Conservation (phyloP, 2,329 filamentous ascomycete species). For the Albifimbria verrucaria region DNA sequence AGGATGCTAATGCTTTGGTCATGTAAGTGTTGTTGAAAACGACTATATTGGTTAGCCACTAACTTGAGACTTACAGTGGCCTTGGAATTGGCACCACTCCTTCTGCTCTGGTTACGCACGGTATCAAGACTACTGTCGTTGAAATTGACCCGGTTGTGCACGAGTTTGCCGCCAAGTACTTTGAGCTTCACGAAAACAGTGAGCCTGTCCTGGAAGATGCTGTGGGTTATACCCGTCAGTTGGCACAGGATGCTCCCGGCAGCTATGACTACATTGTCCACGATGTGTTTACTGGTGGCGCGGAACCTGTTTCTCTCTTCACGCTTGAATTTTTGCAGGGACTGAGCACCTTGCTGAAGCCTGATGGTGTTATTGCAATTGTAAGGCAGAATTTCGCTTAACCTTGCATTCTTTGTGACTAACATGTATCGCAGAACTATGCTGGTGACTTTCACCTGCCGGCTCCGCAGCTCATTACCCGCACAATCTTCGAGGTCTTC, state of each 20-base stretch:
- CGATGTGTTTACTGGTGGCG: slow-evolving; percentile 95
- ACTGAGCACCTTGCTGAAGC: slow-evolving; percentile 67
- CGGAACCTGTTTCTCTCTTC: slow-evolving; percentile 85
- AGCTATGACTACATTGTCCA: slow-evolving; percentile 92
- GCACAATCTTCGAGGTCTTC: slow-evolving; percentile 80
- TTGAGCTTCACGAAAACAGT: slow-evolving; percentile 73
- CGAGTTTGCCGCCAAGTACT: slow-evolving; percentile 78
- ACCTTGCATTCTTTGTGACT: too few species aligned
- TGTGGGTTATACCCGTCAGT: slow-evolving; percentile 58
- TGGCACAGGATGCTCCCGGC: slow-evolving; percentile 38
- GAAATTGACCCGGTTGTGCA: slow-evolving; percentile 92
- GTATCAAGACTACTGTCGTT: slow-evolving; percentile 88
- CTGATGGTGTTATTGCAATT: slow-evolving; percentile 82
- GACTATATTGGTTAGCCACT: not conserved
- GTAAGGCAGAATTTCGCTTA: slow-evolving; percentile 45
- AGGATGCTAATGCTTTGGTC: slow-evolving; percentile 75
- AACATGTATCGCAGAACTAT: slow-evolving; percentile 66
- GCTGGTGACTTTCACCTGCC: slow-evolving; percentile 81
- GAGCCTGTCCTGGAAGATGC: slow-evolving; percentile 81
- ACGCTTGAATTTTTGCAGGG: slow-evolving; percentile 78
- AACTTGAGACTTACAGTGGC: slow-evolving; percentile 50
- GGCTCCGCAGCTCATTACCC: slow-evolving; percentile 72
- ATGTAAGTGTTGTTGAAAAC: slow-evolving; percentile 56
- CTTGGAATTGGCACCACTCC: slow-evolving; percentile 91
- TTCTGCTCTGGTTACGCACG: slow-evolving; percentile 79